Percentiles rank a stretch among this genome's conserved stretches.
Evolutionary conservation across 2,329 filamentous ascomycete genomes (phyloP).

Genomic region (Fusarium papillatum): DNA sequence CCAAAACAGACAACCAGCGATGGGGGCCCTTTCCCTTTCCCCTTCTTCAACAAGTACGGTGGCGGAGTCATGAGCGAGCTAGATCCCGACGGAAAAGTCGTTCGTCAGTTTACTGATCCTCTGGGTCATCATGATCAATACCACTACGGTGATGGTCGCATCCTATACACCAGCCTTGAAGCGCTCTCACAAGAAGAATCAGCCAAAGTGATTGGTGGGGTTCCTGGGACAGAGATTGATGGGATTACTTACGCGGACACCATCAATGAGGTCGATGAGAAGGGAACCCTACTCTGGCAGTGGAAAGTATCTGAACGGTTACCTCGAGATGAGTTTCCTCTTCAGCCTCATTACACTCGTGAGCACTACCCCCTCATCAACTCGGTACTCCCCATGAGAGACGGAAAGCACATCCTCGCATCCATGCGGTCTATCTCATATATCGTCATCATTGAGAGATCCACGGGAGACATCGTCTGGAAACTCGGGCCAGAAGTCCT

Average conservation of each 20-base stretch:
- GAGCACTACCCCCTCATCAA: conserved; percentile 50
- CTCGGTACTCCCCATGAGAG: conserved; percentile 44
- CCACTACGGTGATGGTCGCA: conserved; percentile 43
- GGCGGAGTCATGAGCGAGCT: conserved; percentile 48
- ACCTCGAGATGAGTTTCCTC: conserved; percentile 43
- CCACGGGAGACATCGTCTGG: conserved; percentile 46
- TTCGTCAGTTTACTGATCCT: conserved; percentile 44
- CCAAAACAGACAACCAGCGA: conserved; percentile 30
- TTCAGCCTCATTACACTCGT: conserved; percentile 47
- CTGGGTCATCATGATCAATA: conserved; percentile 47
- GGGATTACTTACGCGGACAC: conserved; percentile 47
- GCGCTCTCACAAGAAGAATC: conserved; percentile 43
- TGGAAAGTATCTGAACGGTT: conserved; percentile 47
- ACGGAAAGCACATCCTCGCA: conserved; percentile 45
- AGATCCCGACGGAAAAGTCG: conserved; percentile 37
- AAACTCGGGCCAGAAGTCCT: conserved; percentile 39
- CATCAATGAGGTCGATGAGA: conserved; percentile 45
- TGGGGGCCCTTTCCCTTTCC: conserved; percentile 42
- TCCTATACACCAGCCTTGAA: conserved; percentile 46
- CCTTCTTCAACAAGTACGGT: conserved; percentile 48
- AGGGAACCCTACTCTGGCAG: conserved; percentile 43
- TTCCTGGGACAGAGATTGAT: conserved; percentile 41
- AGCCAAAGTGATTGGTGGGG: conserved; percentile 43
- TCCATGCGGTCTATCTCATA: conserved; percentile 46
- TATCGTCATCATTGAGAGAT: conserved; percentile 45